Evolutionary conservation across 1,284 basidiomycete genomes (phyloP), one percentile per base, ranked within the genome.

Genomic region (Leccinum huronense): DNA sequence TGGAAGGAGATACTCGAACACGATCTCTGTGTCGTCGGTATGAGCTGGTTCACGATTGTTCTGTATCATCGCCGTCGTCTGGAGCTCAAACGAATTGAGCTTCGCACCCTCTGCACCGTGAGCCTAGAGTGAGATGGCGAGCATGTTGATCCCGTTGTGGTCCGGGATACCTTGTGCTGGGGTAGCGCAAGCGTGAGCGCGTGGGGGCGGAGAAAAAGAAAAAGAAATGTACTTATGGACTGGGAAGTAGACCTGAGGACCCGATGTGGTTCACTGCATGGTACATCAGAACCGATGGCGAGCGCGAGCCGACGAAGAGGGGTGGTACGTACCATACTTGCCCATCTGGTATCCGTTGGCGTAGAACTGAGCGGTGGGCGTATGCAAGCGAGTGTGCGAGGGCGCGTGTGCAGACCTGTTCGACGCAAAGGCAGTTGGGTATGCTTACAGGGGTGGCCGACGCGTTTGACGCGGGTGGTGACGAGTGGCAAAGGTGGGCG

Each of bases 131-230:
- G 82, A 82, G 7, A 83, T 70, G 4, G 80, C 81, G 5, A 84
- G 73, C 2, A 81, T 83, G 65, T 84, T 83, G 14, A 42, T 63
- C 19, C 83, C 82, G n/a, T 79, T 76, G 64, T 83, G 82, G 60
- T 83, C 79, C 53, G 84, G 66, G 64, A 84, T 82, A 16, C 83
- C 83, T 75, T 84, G 78, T 2, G 83, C 81, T 82, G 61, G 10
- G n/a, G 6, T 33, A 58, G 31, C 13, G 13, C 8, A 23, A 4
- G 33, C 19, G 36, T 72, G n/a, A 72, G 57, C n/a, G 23, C 23
- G 27, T 34, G 27, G 7, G 19, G 10, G 14, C 16, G 13, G 54
- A 34, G 27, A 30, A 7, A 23, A 40, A 27, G 14, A 1, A 30
- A 56, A 38, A 19, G 3, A 27, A 27, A 38, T 14, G 33, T 53